A percentile compares a stretch with the other conserved stretches of the same genome.
phyloP scores from a whole-genome alignment of 2,329 filamentous ascomycete species.

The Xylariales sp. region DNA sequence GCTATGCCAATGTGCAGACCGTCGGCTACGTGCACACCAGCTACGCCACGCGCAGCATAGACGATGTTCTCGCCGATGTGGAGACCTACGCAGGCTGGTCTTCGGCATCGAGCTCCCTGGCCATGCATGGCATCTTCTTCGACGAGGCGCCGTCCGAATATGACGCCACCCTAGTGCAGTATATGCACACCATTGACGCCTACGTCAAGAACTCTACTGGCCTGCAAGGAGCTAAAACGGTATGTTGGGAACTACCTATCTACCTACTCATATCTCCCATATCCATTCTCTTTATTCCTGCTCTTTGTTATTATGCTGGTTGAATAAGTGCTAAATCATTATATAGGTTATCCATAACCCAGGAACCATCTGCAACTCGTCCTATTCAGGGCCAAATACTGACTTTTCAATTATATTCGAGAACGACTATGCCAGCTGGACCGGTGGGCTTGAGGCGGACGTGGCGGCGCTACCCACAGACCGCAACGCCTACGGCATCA shows the following conservation, averaged over 20 bases:
- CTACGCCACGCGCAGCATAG: constrained; percentile 24
- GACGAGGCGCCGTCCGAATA: constrained; percentile 26
- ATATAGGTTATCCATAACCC: background rate
- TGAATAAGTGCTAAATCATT: no score
- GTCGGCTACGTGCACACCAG: constrained; percentile 36
- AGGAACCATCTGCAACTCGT: background rate
- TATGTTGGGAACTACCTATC: no score
- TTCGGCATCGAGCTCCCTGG: constrained; percentile 15
- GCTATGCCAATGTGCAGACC: constrained; percentile 28
- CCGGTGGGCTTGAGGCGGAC: background rate
- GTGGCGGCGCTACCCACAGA: background rate
- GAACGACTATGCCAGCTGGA: background rate
- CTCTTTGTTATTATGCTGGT: no score
- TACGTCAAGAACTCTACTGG: background rate
- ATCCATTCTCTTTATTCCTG: background rate
- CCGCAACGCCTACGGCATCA: background rate
- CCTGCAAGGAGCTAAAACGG: background rate
- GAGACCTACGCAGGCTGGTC: constrained; percentile 31
- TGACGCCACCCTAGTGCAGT: constrained; percentile 2
- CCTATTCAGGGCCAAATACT: background rate
- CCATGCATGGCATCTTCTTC: constrained; percentile 33
- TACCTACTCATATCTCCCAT: background rate
- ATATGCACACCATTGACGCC: background rate
- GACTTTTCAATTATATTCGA: background rate
- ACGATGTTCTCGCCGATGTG: constrained; percentile 28